Conservation (phyloP, 2,329 filamentous ascomycete genomes). For the Berkeleyomyces rouxiae region DNA sequence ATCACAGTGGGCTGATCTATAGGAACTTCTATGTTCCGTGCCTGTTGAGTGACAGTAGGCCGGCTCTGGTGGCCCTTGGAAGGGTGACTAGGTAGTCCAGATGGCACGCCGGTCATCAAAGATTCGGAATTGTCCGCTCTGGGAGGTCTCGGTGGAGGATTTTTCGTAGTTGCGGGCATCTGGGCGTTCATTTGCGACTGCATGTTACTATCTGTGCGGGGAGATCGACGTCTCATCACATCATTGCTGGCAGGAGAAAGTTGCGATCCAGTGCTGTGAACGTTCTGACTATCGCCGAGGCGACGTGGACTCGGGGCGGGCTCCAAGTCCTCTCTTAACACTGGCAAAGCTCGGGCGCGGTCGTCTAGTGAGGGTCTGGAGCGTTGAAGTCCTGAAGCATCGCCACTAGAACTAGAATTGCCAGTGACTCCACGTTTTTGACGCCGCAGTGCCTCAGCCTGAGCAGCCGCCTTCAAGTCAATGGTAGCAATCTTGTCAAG, state of each 20-base stretch:
- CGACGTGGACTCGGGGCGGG: conserved; percentile 4
- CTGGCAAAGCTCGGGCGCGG: conserved; percentile 12
- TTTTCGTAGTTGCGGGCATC: background rate
- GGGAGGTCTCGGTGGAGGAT: conserved; percentile 1
- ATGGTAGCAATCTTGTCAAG: conserved; percentile 31
- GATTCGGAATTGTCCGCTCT: conserved; percentile 1
- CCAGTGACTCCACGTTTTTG: background rate
- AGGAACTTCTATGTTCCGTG: background rate
- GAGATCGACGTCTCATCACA: conserved; percentile 34
- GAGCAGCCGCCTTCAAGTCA: conserved; percentile 32
- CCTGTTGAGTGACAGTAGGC: background rate
- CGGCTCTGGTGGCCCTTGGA: conserved; percentile 16
- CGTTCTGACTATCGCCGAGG: conserved; percentile 17
- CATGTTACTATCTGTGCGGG: conserved; percentile 16
- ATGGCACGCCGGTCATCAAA: background rate
- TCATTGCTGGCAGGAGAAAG: conserved; percentile 32
- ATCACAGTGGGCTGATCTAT: conserved; percentile 30
- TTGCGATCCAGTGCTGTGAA: conserved; percentile 30
- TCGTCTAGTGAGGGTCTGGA: conserved; percentile 11
- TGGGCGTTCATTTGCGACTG: background rate
- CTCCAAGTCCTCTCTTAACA: conserved; percentile 13
- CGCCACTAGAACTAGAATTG: background rate
- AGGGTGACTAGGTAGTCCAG: conserved; percentile 15
- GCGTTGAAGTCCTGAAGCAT: conserved; percentile 1
- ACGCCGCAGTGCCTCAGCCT: conserved; percentile 29